Evolutionary conservation across 2,329 filamentous ascomycete species (phyloP).

Genomic region (Fusarium verrucosum): DNA sequence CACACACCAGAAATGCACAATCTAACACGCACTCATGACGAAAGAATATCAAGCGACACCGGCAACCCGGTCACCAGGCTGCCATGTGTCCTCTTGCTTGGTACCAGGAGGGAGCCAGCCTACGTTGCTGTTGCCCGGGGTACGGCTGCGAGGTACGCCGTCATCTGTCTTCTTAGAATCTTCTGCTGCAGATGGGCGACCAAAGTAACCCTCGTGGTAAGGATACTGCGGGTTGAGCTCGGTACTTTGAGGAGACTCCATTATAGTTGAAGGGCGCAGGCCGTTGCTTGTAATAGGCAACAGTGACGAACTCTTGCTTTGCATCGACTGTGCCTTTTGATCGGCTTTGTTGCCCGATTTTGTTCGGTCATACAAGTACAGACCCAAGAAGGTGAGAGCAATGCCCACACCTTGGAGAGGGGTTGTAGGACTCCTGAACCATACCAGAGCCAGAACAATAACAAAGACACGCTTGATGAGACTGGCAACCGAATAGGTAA

Average conservation of each 20-base stretch:
- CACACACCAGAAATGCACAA: not conserved
- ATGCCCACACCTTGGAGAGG: constrained; percentile 85
- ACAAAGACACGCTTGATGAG: constrained; percentile 98
- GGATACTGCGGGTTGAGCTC: constrained; percentile 49
- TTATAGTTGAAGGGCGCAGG: constrained; percentile 32
- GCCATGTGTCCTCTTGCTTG: constrained; percentile 87
- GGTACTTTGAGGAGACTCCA: constrained; percentile 38
- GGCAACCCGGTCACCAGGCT: constrained; percentile 49
- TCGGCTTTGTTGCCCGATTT: constrained; percentile 89
- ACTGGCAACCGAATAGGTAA: constrained; percentile 96
- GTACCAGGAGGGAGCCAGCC: constrained; percentile 82
- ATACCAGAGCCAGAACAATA: constrained; percentile 91
- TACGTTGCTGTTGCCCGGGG: constrained; percentile 51
- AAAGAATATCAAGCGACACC: constrained; percentile 32
- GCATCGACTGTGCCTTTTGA: constrained; percentile 73
- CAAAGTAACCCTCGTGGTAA: constrained; percentile 59
- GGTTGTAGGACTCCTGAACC: constrained; percentile 93
- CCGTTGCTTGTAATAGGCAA: constrained; percentile 69
- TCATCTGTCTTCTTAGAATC: constrained; percentile 69
- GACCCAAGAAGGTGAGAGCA: constrained; percentile 84
- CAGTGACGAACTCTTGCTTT: constrained; percentile 57
- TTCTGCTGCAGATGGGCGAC: constrained; percentile 48
- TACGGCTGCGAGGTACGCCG: constrained; percentile 52
- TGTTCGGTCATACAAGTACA: constrained; percentile 96
- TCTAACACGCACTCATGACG: not conserved